Evolutionary conservation across 2,329 filamentous ascomycete species (phyloP).

Genomic region (Fusarium papillatum): DNA sequence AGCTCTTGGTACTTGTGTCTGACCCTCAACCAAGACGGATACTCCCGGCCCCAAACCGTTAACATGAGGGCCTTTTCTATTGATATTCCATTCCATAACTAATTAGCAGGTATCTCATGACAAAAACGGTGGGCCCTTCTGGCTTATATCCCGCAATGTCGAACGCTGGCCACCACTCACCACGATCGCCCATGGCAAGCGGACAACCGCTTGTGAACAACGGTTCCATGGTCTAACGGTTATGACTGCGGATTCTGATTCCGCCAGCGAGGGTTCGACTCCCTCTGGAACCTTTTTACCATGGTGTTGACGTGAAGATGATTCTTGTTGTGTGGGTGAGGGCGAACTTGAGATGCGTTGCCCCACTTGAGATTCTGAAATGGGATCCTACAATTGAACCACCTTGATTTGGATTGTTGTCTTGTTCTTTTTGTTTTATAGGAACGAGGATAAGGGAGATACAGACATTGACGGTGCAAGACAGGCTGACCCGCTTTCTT

Average conservation of each 20-base stretch:
- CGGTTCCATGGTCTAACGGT: slow-evolving; percentile 37
- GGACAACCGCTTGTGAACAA: background rate
- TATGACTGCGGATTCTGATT: slow-evolving; percentile 40
- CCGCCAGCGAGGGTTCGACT: slow-evolving; percentile 40
- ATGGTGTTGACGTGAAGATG: background rate
- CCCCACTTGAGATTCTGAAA: background rate
- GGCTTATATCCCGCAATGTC: background rate
- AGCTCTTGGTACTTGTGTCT: background rate
- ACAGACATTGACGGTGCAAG: background rate
- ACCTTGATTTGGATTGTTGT: background rate
- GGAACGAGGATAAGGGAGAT: background rate
- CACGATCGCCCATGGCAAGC: background rate
- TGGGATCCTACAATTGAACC: background rate
- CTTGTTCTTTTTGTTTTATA: background rate
- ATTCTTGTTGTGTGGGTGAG: background rate
- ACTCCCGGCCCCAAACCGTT: background rate
- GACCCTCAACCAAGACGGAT: background rate
- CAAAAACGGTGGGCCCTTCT: background rate
- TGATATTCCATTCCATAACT: background rate
- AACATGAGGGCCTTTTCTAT: background rate
- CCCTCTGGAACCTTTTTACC: slow-evolving; percentile 31
- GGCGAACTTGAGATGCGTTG: background rate
- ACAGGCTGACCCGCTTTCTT: background rate
- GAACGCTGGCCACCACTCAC: background rate
- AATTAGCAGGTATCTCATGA: background rate